Conservation (phyloP, 495 filamentous ascomycete species). For the Alectoria sarmentosa region DNA sequence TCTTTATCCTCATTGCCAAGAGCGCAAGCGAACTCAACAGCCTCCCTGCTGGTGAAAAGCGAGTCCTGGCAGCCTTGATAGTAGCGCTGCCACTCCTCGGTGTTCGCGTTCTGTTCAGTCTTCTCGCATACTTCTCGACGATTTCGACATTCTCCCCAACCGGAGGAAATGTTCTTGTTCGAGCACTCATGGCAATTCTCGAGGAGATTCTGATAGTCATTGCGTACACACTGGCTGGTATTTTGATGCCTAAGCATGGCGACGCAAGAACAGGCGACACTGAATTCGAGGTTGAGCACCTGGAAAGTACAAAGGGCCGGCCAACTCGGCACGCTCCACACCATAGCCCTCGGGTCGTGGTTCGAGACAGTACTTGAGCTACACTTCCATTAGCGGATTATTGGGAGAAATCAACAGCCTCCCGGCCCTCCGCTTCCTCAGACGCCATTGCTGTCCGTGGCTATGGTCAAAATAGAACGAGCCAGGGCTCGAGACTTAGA, state of each 20-base stretch:
- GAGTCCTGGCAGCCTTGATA: conserved; percentile 13
- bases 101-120: conserved; percentile 17
- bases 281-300: not conserved
- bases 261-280: conserved; percentile 29
- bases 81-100: conserved; percentile 19
- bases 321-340: not conserved
- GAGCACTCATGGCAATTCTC: conserved; percentile 16
- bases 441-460: not conserved
- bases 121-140: conserved; percentile 19
- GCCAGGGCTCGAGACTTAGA: not conserved
- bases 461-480: not conserved
- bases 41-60: conserved; percentile 10
- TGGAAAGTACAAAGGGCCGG: not conserved
- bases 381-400: not conserved
- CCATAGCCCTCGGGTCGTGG: not conserved
- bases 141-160: conserved; percentile 6
- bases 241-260: conserved; percentile 38
- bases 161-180: conserved; percentile 11
- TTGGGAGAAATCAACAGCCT: not conserved
- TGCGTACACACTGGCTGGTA: conserved; percentile 13
- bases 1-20: conserved; percentile 9
- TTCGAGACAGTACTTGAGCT: not conserved
- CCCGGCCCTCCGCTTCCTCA: not conserved
- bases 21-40: conserved; percentile 9
- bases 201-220: conserved; percentile 22